Conservation (phyloP, 2,329 filamentous ascomycete species). For the Nigrograna mackinnonii region DNA sequence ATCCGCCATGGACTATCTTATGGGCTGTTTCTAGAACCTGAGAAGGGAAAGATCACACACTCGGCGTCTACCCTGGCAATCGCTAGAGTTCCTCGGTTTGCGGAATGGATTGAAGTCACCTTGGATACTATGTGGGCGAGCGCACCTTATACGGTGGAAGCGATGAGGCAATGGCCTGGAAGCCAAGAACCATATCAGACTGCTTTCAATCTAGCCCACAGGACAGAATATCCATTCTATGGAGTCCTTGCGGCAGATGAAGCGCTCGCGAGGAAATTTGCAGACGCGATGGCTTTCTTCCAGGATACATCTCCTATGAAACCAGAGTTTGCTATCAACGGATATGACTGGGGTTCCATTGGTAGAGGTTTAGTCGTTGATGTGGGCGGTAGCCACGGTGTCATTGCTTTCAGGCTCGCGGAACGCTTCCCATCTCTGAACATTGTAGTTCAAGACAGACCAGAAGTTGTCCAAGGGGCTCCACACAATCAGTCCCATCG, state of each 20-base stretch:
- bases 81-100: background rate
- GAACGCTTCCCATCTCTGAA: background rate
- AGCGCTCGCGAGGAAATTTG: background rate
- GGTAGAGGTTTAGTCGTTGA: conserved; percentile 1
- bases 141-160: background rate
- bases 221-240: background rate
- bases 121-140: conserved; percentile 1
- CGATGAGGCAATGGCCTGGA: conserved; percentile 2
- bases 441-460: conserved; percentile 2
- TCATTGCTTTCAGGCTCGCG: conserved; percentile 1
- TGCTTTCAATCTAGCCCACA: conserved; percentile 5
- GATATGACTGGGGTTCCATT: conserved; percentile 1
- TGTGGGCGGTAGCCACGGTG: conserved; percentile 7
- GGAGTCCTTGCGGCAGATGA: background rate
- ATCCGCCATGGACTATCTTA: conserved; percentile 4
- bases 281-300: background rate
- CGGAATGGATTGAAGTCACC: background rate
- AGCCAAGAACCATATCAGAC: conserved; percentile 2
- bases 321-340: background rate
- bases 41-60: conserved; percentile 3
- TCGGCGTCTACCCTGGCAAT: conserved; percentile 1
- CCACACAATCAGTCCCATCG: background rate
- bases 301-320: background rate
- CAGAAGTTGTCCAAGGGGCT: conserved; percentile 3
- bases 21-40: conserved; percentile 1